Evolutionary conservation across 306 rosid genomes (phyloP).

Genomic region (Lathyrus oleraceus): DNA sequence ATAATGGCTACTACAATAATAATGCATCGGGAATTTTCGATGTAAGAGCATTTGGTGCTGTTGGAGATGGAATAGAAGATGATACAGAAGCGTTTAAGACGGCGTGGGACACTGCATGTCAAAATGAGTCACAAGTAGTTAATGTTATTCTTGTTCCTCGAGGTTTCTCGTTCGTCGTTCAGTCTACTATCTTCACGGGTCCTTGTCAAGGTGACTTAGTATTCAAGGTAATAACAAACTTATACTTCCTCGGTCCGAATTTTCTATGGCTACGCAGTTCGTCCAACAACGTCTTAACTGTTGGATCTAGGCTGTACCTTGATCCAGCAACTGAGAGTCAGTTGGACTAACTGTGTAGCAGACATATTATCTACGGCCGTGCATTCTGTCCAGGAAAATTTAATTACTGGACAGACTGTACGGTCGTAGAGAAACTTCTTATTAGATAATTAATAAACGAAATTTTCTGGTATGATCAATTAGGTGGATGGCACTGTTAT

Average conservation of each 20-base stretch:
- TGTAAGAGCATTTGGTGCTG: constrained; percentile 68
- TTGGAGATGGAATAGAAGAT: constrained; percentile 71
- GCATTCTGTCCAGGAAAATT: background rate
- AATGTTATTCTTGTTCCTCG: constrained; percentile 60
- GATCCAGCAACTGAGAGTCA: background rate
- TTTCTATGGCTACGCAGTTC: no score
- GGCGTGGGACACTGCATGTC: constrained; percentile 93
- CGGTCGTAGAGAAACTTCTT: background rate
- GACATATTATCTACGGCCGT: background rate
- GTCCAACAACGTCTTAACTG: background rate
- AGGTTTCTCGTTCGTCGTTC: constrained; percentile 66
- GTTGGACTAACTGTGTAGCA: background rate
- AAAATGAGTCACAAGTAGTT: constrained; percentile 41
- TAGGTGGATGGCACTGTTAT: constrained; percentile 78
- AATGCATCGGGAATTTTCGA: constrained; percentile 47
- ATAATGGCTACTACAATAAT: constrained; percentile 16
- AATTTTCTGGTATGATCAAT: constrained; percentile 22
- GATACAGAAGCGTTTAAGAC: constrained; percentile 83
- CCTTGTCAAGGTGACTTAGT: constrained; percentile 69
- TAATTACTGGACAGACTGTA: background rate
- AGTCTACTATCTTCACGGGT: constrained; percentile 78
- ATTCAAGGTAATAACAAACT: constrained; percentile 56
- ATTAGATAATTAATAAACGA: background rate
- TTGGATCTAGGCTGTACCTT: background rate
- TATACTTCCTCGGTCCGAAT: background rate